These are phyloP conservation scores for Hyphopichia homilentoma DNA, from an alignment of 805 yeast species.

Conservation along the genomic window DNA sequence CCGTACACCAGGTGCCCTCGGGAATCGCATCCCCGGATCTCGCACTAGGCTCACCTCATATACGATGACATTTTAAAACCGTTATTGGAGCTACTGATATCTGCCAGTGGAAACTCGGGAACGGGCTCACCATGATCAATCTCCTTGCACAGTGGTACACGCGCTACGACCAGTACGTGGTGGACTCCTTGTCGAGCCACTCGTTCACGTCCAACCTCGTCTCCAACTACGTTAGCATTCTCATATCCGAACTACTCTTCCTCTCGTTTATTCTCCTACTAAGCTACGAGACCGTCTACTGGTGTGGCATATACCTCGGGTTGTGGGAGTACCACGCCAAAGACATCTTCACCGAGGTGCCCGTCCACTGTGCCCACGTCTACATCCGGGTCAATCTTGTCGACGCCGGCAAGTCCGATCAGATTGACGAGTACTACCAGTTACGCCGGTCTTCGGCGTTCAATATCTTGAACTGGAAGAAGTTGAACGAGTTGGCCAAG, in stretches of 20 bases:
- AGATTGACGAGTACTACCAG: conserved; percentile 24
- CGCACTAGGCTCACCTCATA: too few species aligned
- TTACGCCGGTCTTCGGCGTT: conserved; percentile 22
- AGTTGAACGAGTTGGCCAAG: conserved; percentile 11
- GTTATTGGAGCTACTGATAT: too few species aligned
- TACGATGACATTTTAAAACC: too few species aligned
- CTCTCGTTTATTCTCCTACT: conserved; percentile 19
- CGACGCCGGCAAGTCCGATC: conserved; percentile 10
- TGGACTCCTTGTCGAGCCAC: conserved; percentile 3
- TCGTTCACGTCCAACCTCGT: conserved; percentile 22
- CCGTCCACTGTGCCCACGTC: conserved; percentile 76
- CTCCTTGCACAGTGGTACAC: too few species aligned
- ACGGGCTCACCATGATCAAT: too few species aligned
- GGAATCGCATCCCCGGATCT: too few species aligned
- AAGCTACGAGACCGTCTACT: conserved; percentile 39
- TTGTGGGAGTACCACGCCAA: conserved; percentile 52
- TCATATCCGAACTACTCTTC: conserved; percentile 25
- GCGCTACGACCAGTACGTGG: background rate
- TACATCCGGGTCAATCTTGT: conserved; percentile 50
- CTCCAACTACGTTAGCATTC: conserved; percentile 20
- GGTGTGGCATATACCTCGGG: conserved; percentile 38
- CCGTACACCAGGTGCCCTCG: too few species aligned
- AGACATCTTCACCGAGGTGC: conserved; percentile 66
- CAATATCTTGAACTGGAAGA: conserved; percentile 21
- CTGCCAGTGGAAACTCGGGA: too few species aligned